phyloP scores from a whole-genome alignment of 768 basidiomycete species.

The Cubamyces sp. region DNA sequence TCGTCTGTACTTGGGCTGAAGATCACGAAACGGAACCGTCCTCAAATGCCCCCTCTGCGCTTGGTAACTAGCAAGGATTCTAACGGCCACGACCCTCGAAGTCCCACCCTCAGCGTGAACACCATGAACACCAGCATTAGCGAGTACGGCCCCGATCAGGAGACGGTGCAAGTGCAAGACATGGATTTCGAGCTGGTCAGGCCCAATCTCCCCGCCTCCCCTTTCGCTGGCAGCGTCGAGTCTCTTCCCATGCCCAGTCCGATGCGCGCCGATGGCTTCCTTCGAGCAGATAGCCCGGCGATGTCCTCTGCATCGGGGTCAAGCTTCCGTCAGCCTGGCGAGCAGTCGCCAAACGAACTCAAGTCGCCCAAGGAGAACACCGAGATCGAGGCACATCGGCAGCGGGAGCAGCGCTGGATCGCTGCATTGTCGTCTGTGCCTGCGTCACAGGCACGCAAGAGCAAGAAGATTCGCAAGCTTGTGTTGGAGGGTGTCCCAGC shows the following conservation, averaged over 20 bases:
- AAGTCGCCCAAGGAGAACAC: constrained; percentile 8
- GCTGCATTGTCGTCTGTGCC: constrained; percentile 56
- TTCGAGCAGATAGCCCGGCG: constrained; percentile 38
- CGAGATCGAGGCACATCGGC: constrained; percentile 62
- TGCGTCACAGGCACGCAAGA: constrained; percentile 70
- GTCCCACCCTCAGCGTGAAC: constrained; percentile 30
- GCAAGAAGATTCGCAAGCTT: constrained; percentile 77
- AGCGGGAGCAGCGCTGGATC: constrained; percentile 81
- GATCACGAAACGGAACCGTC: constrained; percentile 13
- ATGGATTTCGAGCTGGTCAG: constrained; percentile 81
- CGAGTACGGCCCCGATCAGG: constrained; percentile 39
- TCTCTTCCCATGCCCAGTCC: constrained; percentile 28
- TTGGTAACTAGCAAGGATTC: constrained; percentile 20
- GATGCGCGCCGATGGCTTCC: constrained; percentile 24
- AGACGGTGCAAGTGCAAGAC: constrained; percentile 76
- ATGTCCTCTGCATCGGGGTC: constrained; percentile 33
- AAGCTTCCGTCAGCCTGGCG: constrained; percentile 14
- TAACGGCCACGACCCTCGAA: constrained; percentile 37
- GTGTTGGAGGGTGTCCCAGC: constrained; percentile 79
- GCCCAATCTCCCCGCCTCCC: constrained; percentile 50
- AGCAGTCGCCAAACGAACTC: constrained; percentile 8
- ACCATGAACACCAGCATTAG: constrained; percentile 22
- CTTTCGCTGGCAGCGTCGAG: constrained; percentile 25
- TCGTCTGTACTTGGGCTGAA: constrained; percentile 35
- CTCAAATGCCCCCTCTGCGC: constrained; percentile 17